These are phyloP conservation scores for Nitzschia sp. DNA, from an alignment of 108 stramenopile species.

Conservation along the genomic window DNA sequence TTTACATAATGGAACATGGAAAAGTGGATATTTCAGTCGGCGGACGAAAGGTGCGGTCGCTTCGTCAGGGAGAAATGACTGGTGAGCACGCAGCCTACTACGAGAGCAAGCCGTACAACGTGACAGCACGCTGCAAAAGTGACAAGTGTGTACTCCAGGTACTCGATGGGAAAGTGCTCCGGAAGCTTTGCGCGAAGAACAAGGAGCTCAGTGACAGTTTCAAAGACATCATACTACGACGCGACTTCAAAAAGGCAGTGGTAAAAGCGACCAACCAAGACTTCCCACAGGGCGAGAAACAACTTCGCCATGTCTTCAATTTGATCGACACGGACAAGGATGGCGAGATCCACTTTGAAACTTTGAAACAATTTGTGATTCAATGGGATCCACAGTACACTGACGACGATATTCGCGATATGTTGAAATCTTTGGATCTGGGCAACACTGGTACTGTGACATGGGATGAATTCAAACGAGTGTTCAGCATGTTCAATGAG, in stretches of 20 bases:
- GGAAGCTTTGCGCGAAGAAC: constrained; percentile 41
- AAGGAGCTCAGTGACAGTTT: constrained; percentile 55
- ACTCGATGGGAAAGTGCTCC: constrained; percentile 42
- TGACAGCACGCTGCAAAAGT: constrained; percentile 44
- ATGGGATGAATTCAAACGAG: constrained; percentile 55
- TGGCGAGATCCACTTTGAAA: constrained; percentile 11
- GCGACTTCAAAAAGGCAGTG: constrained; percentile 81
- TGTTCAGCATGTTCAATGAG: constrained; percentile 35
- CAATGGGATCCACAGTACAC: constrained; percentile 52
- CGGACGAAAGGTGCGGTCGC: constrained; percentile 42
- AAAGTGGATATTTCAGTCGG: constrained; percentile 37
- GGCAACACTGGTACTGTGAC: constrained; percentile 32
- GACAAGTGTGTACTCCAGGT: constrained; percentile 46
- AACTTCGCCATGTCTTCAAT: constrained; percentile 37
- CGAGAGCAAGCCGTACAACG: constrained; percentile 42
- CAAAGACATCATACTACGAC: constrained; percentile 61
- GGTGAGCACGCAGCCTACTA: constrained; percentile 56
- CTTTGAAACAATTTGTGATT: constrained; percentile 39
- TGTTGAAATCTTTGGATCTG: constrained; percentile 58
- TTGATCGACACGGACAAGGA: constrained; percentile 4
- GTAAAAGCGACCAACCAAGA: constrained; percentile 46
- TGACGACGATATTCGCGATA: constrained; percentile 43
- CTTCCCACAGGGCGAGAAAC: constrained; percentile 56
- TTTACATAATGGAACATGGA: constrained; percentile 53
- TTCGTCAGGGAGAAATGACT: constrained; percentile 43